These are phyloP conservation scores for Aspergillus panamensis DNA, from an alignment of 495 filamentous ascomycete genomes.

Conservation along the genomic window DNA sequence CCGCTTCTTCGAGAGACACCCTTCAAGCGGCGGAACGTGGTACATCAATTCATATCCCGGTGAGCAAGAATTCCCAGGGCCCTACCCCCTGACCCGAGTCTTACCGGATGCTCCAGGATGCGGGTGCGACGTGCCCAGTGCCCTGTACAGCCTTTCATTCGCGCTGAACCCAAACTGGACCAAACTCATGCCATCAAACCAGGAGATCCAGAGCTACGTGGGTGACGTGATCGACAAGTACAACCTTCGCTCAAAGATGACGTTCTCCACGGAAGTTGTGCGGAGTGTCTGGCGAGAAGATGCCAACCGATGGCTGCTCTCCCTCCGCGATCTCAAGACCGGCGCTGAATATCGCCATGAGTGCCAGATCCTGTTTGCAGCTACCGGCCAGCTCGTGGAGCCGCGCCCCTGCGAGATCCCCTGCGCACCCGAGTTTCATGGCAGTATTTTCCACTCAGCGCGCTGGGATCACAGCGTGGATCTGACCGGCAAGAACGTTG, in stretches of 20 bases:
- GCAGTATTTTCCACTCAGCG: conserved; percentile 55
- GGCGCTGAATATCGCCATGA: conserved; percentile 28
- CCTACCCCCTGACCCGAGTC: not conserved
- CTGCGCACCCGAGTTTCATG: conserved; percentile 45
- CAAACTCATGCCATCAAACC: conserved; percentile 36
- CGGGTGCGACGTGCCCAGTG: conserved; percentile 26
- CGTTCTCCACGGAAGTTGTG: conserved; percentile 40
- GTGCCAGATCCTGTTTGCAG: conserved; percentile 48
- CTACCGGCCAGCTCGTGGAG: conserved; percentile 30
- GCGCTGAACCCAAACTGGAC: conserved; percentile 45
- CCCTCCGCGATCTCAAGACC: conserved; percentile 33
- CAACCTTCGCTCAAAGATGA: conserved; percentile 39
- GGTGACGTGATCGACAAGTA: conserved; percentile 43
- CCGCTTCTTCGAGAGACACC: conserved; percentile 28
- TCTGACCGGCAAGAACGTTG: conserved; percentile 54
- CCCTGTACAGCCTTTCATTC: conserved; percentile 51
- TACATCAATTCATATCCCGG: conserved; percentile 31
- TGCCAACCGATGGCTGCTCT: conserved; percentile 42
- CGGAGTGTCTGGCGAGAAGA: conserved; percentile 42
- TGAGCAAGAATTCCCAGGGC: not conserved
- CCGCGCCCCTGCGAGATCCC: conserved; percentile 40
- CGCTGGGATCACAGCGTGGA: conserved; percentile 55
- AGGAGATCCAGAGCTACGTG: conserved; percentile 46
- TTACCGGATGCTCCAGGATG: conserved; percentile 13
- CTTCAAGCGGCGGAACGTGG: conserved; percentile 27